A percentile compares a stretch with the other conserved stretches of the same genome.
Conservation (phyloP, 257 asterid species). For the Przewalskia tangutica region DNA sequence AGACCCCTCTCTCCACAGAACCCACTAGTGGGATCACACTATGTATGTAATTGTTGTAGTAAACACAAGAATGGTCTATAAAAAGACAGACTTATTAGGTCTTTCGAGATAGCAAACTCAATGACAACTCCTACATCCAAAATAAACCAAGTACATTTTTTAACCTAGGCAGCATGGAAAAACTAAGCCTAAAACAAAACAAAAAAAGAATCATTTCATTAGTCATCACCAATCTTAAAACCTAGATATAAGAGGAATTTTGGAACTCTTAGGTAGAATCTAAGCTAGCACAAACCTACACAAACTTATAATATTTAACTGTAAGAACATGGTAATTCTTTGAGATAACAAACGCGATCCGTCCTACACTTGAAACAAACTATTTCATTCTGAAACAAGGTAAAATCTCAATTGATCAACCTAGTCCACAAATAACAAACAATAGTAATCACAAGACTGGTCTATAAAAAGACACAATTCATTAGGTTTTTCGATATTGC, state of each 20-base stretch:
- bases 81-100: background rate
- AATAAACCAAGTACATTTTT: background rate
- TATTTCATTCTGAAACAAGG: background rate
- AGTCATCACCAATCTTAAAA: background rate
- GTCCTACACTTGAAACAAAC: background rate
- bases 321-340: background rate
- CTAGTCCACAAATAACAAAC: background rate
- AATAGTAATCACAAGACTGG: background rate
- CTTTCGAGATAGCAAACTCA: background rate
- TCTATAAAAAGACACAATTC: background rate
- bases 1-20: too few species aligned
- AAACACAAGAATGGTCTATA: background rate
- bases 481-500: background rate
- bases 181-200: background rate
- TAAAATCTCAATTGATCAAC: background rate
- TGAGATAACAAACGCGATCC: background rate
- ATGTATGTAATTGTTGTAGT: too few species aligned
- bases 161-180: background rate
- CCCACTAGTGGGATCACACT: too few species aligned
- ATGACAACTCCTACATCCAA: background rate
- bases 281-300: background rate
- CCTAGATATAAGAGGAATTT: background rate
- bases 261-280: background rate
- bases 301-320: background rate
- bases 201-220: too few species aligned